Conservation (phyloP, 345 rosid species). For the Schrenkiella parvula region DNA sequence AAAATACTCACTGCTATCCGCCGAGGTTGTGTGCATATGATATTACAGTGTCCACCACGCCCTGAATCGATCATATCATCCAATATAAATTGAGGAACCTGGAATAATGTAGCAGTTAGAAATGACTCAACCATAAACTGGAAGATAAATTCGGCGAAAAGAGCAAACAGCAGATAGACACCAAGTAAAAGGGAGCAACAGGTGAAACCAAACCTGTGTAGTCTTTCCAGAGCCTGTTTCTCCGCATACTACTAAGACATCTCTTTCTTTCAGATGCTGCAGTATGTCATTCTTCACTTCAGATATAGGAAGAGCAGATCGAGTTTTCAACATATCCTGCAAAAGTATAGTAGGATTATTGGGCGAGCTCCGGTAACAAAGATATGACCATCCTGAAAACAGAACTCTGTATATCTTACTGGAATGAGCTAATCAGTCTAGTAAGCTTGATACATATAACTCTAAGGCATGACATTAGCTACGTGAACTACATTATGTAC, state of each 20-base stretch:
- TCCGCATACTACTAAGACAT: conserved; percentile 85
- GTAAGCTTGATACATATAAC: neutral
- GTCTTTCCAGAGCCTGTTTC: conserved; percentile 99
- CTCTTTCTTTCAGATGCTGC: conserved; percentile 60
- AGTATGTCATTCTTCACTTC: conserved; percentile 62
- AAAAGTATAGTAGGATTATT: conserved; percentile 16
- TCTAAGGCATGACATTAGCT: neutral
- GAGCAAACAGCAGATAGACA: neutral
- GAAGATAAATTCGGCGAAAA: neutral
- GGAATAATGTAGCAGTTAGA: conserved; percentile 21
- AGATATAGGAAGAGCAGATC: conserved; percentile 76
- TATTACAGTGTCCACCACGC: conserved; percentile 71
- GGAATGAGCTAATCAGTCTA: conserved; percentile 1
- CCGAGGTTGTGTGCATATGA: conserved; percentile 95
- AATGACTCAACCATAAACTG: conserved; percentile 13
- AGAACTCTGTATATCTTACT: neutral
- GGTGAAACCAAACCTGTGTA: conserved; percentile 57
- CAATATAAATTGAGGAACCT: conserved; percentile 94
- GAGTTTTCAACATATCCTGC: conserved; percentile 62
- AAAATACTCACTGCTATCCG: conserved; percentile 69
- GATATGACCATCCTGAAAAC: conserved; percentile 3
- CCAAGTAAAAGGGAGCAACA: neutral
- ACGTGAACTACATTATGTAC: conserved; percentile 3
- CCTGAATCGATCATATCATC: conserved; percentile 93
- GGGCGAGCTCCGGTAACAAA: neutral